Evolutionary conservation across 306 rosid species (phyloP), one percentile per base, ranked within the genome.

Genomic region (Vigna radiata): DNA sequence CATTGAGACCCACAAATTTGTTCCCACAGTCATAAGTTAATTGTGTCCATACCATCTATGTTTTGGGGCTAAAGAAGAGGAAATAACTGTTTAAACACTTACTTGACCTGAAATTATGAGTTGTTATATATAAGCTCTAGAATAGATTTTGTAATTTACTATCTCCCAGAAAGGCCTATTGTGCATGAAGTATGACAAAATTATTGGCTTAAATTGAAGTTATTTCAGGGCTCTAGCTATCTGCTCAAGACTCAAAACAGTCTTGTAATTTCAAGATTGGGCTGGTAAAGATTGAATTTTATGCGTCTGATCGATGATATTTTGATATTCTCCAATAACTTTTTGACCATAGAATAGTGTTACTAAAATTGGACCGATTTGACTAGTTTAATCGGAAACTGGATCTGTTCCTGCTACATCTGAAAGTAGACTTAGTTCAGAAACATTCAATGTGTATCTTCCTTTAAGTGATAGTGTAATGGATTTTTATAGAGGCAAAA

Each of bases 31-130:
- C 36, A 73, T 43, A 23, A 41, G 8, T 41, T 41, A 41, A 58
- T 7, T 5, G 23, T 59, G 67, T 25, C 4, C 19, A 17, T 71
- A 16, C 4, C 15, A 69, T 68, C 29, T 25, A 69, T 5, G 60
- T 69, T 47, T 47, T 68, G 58, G n/a, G 73, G 25, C 43, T 56
- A 49, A 68, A 5, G 46, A 29, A 49, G 46, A 4, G 10, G n/a
- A 49, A n/a, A 29, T 49, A 11, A 33, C 10, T 69, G 29, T 18
- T 41, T 33, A 10, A 55, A 55, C 0, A 37, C 3, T 27, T 72
- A 16, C 54, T 41, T 23, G 46, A 56, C 67, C 68, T 54, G 66
- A 54, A 55, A 37, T 14, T 72, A 39, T 55, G 39, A 19, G 41
- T 55, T 72, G 37, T 39, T 21, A 37, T 37, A 7, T 60, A 4